Evolutionary conservation across 345 rosid species (phyloP).

Genomic region (Anacardium occidentale): DNA sequence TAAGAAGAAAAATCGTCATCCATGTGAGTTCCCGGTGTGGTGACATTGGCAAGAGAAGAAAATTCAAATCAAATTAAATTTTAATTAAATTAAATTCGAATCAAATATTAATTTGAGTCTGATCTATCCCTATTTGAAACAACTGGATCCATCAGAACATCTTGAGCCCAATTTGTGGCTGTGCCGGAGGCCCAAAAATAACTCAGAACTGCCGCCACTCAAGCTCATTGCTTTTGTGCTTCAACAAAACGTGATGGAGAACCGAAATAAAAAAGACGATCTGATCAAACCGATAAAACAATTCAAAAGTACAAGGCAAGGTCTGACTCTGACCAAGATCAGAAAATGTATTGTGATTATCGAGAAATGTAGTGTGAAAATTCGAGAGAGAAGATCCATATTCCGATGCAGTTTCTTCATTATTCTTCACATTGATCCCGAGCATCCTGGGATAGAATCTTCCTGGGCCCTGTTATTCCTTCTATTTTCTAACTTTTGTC

Average conservation of each 20-base stretch:
- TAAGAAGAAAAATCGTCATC: too few species aligned
- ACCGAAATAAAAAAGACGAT: not conserved
- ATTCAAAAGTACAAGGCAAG: not conserved
- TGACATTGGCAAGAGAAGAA: too few species aligned
- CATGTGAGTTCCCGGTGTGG: too few species aligned
- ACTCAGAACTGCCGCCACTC: too few species aligned
- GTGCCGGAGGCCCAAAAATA: too few species aligned
- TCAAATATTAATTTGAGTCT: too few species aligned
- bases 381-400: conserved; percentile 29
- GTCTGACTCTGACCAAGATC: conserved; percentile 6
- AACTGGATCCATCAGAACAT: too few species aligned
- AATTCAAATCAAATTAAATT: too few species aligned
- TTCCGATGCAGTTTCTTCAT: conserved; percentile 21
- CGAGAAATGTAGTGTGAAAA: conserved; percentile 21
- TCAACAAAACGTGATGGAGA: too few species aligned
- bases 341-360: conserved; percentile 17
- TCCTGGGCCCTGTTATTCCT: conserved; percentile 14
- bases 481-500: not conserved
- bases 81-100: too few species aligned
- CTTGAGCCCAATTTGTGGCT: too few species aligned
- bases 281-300: not conserved
- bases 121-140: too few species aligned
- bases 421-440: conserved; percentile 26
- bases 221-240: not conserved
- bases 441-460: conserved; percentile 27